A percentile compares a stretch with the other conserved stretches of the same genome.
Evolutionary conservation across 768 basidiomycete species (phyloP).

Genomic region (Lactarius pseudohatsudake): DNA sequence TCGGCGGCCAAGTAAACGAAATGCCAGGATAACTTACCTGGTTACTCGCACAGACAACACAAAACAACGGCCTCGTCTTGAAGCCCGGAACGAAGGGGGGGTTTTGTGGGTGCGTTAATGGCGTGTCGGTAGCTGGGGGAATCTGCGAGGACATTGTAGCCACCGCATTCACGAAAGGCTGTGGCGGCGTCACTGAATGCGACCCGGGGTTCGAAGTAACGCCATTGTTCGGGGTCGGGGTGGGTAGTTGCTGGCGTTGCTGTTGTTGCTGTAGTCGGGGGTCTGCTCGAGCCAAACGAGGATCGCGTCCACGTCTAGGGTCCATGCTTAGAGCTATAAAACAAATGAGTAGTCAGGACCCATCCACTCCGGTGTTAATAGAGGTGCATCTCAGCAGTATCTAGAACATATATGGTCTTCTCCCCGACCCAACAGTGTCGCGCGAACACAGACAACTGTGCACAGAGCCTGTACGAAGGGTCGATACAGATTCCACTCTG

Average conservation of each 20-base stretch:
- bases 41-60: slow-evolving; percentile 99
- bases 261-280: slow-evolving; percentile 49
- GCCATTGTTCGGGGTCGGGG: slow-evolving; percentile 17
- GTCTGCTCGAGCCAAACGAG: slow-evolving; percentile 70
- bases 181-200: slow-evolving; percentile 29
- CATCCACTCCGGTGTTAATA: slow-evolving; percentile 27
- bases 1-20: neutral
- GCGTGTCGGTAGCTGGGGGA: slow-evolving; percentile 11
- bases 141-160: slow-evolving; percentile 24
- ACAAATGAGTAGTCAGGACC: slow-evolving; percentile 25
- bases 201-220: slow-evolving; percentile 17
- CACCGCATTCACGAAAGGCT: slow-evolving; percentile 30
- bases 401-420: slow-evolving; percentile 84
- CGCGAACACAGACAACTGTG: slow-evolving; percentile 22
- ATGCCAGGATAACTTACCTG: slow-evolving; percentile 58
- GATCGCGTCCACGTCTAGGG: slow-evolving; percentile 77
- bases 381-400: slow-evolving; percentile 75
- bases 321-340: slow-evolving; percentile 52
- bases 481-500: slow-evolving; percentile 91
- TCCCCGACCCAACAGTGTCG: slow-evolving; percentile 54
- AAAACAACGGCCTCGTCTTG: slow-evolving; percentile 82
- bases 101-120: neutral
- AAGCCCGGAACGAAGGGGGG: slow-evolving; percentile 35
- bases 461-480: slow-evolving; percentile 40
- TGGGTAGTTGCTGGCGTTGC: slow-evolving; percentile 7